Percentiles rank a stretch among this genome's conserved stretches.
These are phyloP conservation scores for Camellia granthamiana DNA, from an alignment of 148 eudicot genomes.

Conservation along the genomic window DNA sequence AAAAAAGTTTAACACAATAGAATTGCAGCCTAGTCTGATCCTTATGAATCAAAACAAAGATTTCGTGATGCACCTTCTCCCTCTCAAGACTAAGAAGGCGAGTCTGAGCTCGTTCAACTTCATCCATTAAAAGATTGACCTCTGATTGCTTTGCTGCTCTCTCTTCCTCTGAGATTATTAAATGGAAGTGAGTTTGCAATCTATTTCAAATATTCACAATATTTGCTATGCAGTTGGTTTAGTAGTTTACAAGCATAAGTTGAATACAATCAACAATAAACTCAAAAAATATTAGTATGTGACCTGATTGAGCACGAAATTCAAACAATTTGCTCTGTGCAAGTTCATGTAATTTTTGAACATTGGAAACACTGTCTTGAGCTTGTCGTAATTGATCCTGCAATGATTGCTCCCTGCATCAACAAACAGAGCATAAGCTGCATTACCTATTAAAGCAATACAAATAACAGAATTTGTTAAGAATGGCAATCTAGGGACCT, in stretches of 20 bases:
- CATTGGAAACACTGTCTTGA: conserved; percentile 88
- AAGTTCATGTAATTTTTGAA: conserved; percentile 94
- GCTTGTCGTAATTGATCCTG: conserved; percentile 98
- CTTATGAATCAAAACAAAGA: neutral
- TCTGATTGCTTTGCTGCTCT: conserved; percentile 93
- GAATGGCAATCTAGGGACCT: neutral
- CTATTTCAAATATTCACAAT: conserved; percentile 7
- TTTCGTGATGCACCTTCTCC: conserved; percentile 63
- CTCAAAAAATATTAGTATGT: neutral
- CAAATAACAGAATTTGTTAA: neutral
- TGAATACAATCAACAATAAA: neutral
- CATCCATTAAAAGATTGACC: conserved; percentile 92
- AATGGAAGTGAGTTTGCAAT: conserved; percentile 14
- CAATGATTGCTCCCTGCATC: conserved; percentile 80
- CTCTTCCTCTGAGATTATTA: conserved; percentile 69
- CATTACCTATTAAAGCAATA: neutral
- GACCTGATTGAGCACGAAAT: conserved; percentile 93
- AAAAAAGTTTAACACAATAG: neutral
- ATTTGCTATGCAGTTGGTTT: neutral
- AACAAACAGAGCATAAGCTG: conserved; percentile 16
- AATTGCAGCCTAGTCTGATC: neutral
- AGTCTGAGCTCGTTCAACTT: conserved; percentile 98
- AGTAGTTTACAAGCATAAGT: neutral
- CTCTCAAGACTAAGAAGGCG: conserved; percentile 90
- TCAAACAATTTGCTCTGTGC: conserved; percentile 98